phyloP scores from a whole-genome alignment of 495 filamentous ascomycete species.

The Lasiosphaeria ovina region DNA sequence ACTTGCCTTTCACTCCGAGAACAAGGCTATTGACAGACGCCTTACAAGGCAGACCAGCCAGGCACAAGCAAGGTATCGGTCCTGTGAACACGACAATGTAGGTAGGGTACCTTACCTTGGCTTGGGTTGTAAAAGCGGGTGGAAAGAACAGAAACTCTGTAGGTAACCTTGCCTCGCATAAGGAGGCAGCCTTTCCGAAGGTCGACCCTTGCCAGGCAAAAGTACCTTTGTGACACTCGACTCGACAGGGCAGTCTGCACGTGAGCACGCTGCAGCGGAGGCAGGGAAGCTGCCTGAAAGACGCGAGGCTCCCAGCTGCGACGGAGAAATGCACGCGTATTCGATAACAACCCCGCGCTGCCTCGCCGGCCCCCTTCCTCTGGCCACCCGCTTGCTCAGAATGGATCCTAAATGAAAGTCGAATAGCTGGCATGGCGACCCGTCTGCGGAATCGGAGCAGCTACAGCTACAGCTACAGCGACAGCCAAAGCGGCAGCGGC shows the following conservation, averaged over 20 bases:
- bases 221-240: too few relatives aligned
- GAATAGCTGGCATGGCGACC: conserved; percentile 3
- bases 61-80: neutral
- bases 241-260: neutral
- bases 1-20: too few relatives aligned
- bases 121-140: too few relatives aligned
- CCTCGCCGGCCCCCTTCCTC: too few relatives aligned
- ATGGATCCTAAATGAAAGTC: neutral
- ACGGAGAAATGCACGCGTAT: neutral
- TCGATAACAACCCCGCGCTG: too few relatives aligned
- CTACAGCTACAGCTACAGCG: too few relatives aligned
- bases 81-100: neutral
- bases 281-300: neutral
- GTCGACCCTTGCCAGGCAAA: too few relatives aligned
- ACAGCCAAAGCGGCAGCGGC: neutral
- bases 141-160: too few relatives aligned
- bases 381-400: neutral
- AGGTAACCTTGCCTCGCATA: too few relatives aligned
- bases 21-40: neutral
- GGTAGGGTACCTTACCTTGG: too few relatives aligned
- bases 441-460: neutral
- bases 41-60: conserved; percentile 1
- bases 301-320: neutral
- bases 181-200: too few relatives aligned
- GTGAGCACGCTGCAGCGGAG: neutral